These are phyloP conservation scores for Fonsecaea nubica DNA, from an alignment of 2,329 filamentous ascomycete genomes.

Conservation along the genomic window DNA sequence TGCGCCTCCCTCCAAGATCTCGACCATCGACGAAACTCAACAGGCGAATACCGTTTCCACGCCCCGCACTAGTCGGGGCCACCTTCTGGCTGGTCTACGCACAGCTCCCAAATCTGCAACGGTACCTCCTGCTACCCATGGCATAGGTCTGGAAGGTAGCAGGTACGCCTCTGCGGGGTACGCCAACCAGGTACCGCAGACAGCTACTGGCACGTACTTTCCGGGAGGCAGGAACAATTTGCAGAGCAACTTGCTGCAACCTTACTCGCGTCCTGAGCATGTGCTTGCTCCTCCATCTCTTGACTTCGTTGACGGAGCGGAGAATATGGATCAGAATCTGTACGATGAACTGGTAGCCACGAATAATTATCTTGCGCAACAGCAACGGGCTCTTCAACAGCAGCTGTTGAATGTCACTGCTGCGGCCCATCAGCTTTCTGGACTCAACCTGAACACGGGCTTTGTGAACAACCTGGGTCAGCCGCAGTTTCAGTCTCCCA, in stretches of 20 bases:
- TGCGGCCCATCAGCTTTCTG: slow-evolving; percentile 81
- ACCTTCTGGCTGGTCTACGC: slow-evolving; percentile 88
- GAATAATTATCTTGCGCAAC: slow-evolving; percentile 89
- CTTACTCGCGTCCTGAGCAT: slow-evolving; percentile 80
- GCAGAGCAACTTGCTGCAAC: slow-evolving; percentile 61
- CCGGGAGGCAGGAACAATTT: slow-evolving; percentile 49
- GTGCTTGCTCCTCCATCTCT: slow-evolving; percentile 83
- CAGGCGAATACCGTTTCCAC: slow-evolving; percentile 75
- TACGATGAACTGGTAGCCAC: slow-evolving; percentile 90
- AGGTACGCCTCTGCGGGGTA: slow-evolving; percentile 55
- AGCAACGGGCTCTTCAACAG: slow-evolving; percentile 93
- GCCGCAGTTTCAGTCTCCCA: slow-evolving; percentile 60
- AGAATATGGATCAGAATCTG: slow-evolving; percentile 81
- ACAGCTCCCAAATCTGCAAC: slow-evolving; percentile 88
- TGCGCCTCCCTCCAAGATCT: slow-evolving; percentile 73
- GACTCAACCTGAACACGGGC: slow-evolving; percentile 68
- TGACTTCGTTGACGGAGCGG: slow-evolving; percentile 71
- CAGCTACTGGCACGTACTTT: slow-evolving; percentile 63
- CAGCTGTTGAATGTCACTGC: slow-evolving; percentile 85
- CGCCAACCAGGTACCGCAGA: slow-evolving; percentile 62
- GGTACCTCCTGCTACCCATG: slow-evolving; percentile 70
- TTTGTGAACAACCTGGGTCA: slow-evolving; percentile 51
- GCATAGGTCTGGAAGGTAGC: slow-evolving; percentile 54
- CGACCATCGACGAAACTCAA: slow-evolving; percentile 68
- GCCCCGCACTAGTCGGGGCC: slow-evolving; percentile 91